These are phyloP conservation scores for Usnea hakonensis DNA, from an alignment of 495 filamentous ascomycete genomes.

Conservation along the genomic window DNA sequence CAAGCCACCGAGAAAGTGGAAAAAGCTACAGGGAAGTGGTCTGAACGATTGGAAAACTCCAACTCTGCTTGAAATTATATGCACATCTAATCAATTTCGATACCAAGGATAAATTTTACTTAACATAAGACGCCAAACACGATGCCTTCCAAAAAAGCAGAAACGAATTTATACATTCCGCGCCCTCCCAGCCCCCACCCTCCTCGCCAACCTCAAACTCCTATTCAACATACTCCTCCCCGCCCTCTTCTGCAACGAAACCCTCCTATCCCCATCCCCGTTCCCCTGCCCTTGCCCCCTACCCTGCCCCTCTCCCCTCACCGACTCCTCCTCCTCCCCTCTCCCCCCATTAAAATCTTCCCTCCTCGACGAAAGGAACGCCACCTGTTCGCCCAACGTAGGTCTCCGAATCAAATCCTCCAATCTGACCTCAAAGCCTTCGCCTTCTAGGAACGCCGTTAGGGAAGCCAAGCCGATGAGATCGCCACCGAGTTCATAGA, in stretches of 20 bases:
- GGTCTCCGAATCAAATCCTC: slow-evolving; percentile 46
- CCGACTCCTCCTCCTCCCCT: not conserved
- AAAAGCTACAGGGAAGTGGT: too few species aligned
- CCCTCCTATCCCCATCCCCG: not conserved
- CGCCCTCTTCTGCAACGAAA: not conserved
- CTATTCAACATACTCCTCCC: not conserved
- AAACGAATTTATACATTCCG: not conserved
- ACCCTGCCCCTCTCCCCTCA: not conserved
- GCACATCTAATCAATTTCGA: too few species aligned
- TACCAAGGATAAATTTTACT: too few species aligned
- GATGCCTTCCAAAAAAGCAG: too few species aligned
- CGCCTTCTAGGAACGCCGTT: slow-evolving; percentile 40
- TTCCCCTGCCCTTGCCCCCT: not conserved
- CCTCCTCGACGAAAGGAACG: slow-evolving; percentile 26
- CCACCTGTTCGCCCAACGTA: slow-evolving; percentile 44
- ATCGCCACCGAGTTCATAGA: slow-evolving; percentile 49
- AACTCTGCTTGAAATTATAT: too few species aligned
- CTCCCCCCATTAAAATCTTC: not conserved
- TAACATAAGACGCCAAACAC: too few species aligned
- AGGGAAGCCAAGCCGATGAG: slow-evolving; percentile 45
- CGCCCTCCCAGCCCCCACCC: not conserved
- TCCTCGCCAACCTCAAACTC: not conserved
- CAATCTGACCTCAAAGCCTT: slow-evolving; percentile 39
- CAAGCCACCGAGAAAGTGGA: too few species aligned
- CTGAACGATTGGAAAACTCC: too few species aligned